Conservation (phyloP, 257 asterid genomes). For the Prunella vulgaris region DNA sequence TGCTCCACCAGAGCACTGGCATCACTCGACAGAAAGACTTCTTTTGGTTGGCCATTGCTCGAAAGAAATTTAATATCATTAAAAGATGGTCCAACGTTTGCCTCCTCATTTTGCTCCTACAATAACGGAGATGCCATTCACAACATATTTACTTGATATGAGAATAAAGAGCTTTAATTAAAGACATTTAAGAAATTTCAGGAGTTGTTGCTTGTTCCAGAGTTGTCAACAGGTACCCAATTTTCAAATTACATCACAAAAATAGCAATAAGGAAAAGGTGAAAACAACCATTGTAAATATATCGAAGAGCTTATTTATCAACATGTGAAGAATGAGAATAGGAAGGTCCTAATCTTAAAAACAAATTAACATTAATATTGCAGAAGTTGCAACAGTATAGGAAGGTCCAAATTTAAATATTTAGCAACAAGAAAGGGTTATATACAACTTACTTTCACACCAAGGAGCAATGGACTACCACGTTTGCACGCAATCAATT, state of each 20-base stretch:
- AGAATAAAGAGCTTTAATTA: background rate
- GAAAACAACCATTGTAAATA: background rate
- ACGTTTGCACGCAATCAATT: constrained; percentile 95
- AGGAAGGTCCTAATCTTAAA: background rate
- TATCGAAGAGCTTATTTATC: background rate
- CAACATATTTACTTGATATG: constrained; percentile 3
- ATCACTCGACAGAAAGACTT: constrained; percentile 78
- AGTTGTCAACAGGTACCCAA: background rate
- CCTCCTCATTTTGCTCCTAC: constrained; percentile 60
- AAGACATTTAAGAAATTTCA: background rate
- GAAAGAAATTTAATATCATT: constrained; percentile 52
- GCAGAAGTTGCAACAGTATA: background rate
- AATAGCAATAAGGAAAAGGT: background rate
- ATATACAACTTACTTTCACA: constrained; percentile 65
- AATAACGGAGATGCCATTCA: constrained; percentile 8
- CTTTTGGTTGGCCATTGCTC: constrained; percentile 61
- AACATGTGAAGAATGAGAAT: background rate
- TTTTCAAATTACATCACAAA: background rate
- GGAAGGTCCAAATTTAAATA: background rate
- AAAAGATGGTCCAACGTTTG: constrained; percentile 41
- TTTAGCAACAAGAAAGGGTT: constrained; percentile 8
- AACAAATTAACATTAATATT: background rate
- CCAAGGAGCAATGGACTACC: constrained; percentile 99
- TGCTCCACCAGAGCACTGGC: constrained; percentile 90
- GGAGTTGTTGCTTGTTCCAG: background rate